Evolutionary conservation across 306 rosid species (phyloP), one percentile per base, ranked within the genome.

Genomic region (Gastrolobium villosum): DNA sequence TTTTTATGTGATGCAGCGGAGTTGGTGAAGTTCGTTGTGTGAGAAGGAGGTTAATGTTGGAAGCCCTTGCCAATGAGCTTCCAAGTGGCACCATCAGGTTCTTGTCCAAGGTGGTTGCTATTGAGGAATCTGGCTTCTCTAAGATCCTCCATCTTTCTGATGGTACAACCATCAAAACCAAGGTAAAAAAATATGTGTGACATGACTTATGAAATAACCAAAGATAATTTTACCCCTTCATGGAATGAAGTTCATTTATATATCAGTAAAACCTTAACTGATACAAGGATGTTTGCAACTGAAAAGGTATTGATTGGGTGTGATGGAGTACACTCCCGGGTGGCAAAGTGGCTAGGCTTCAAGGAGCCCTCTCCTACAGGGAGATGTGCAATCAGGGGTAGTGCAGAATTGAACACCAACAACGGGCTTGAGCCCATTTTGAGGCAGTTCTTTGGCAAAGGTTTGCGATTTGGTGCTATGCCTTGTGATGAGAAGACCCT

Each of bases 241-340:
- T 20, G 26, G 26, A 20, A 20, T 20, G 26, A 31, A 13, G 28
- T 49, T 32, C 30, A 69, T 52, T 11, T 28, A 2, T 44, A 11
- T 1, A 44, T 1, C 44, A 20, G 26, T 20, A 20, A 40, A 40
- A 40, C 0, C 49, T 57, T 15, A 37, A 52, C 10, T 46, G 13
- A 9, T 35, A 26, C 2, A 55, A 13, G 1, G 5, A 4, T 39
- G 2, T 48, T 14, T 56, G 50, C 10, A 65, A 77, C 43, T 62
- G 56, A 37, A 69, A 39, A 90, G 97, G 94, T 89, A 8, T 54
- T 90, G 76, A 78, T 93, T 67, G 96, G 92, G 8, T 90, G 90
- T 78, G 97, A 93, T 74, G 92, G 97, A 80, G 87, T 93, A 50
- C 90, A 93, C 83, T 90, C 97, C 0, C 32, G 70, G 72, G 97